Conservation (phyloP, 2,329 filamentous ascomycete species). For the Chrysosporium queenslandicum region DNA sequence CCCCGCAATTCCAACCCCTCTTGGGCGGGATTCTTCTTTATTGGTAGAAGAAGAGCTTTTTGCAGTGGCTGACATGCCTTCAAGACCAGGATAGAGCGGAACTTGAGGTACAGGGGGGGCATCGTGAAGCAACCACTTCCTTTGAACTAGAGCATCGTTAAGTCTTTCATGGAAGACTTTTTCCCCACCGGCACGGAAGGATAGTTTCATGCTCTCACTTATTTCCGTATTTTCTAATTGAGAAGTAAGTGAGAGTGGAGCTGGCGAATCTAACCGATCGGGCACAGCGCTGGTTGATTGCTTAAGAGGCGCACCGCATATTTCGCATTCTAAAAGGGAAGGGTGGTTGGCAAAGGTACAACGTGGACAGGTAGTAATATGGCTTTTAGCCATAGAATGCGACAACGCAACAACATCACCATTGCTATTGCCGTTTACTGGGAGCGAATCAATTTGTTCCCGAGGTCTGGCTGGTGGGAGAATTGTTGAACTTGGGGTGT, state of each 20-base stretch:
- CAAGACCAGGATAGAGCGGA: slow-evolving; percentile 23
- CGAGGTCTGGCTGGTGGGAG: not conserved
- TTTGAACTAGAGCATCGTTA: slow-evolving; percentile 76
- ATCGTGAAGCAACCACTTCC: slow-evolving; percentile 88
- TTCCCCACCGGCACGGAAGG: slow-evolving; percentile 79
- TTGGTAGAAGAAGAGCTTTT: slow-evolving; percentile 19
- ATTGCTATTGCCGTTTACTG: slow-evolving; percentile 10
- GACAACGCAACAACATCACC: not conserved
- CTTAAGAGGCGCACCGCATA: slow-evolving; percentile 70
- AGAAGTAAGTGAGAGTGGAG: slow-evolving; percentile 49
- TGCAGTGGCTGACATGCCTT: slow-evolving; percentile 4
- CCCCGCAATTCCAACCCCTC: slow-evolving; percentile 79
- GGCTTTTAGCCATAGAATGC: slow-evolving; percentile 11
- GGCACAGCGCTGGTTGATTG: slow-evolving; percentile 35
- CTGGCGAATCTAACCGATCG: slow-evolving; percentile 63
- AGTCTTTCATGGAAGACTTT: slow-evolving; percentile 83
- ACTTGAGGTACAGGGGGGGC: slow-evolving; percentile 74
- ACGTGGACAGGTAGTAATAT: slow-evolving; percentile 54
- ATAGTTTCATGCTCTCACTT: slow-evolving; percentile 74
- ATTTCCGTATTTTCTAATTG: slow-evolving; percentile 47
- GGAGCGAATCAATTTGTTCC: not conserved
- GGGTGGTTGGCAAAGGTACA: slow-evolving; percentile 94
- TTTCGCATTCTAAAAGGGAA: slow-evolving; percentile 74
- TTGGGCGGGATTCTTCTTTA: slow-evolving; percentile 29
- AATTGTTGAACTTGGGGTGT: not conserved